Evolutionary conservation across 164 flowering plant species (phyloP).

Genomic region (Kingdonia uniflora): DNA sequence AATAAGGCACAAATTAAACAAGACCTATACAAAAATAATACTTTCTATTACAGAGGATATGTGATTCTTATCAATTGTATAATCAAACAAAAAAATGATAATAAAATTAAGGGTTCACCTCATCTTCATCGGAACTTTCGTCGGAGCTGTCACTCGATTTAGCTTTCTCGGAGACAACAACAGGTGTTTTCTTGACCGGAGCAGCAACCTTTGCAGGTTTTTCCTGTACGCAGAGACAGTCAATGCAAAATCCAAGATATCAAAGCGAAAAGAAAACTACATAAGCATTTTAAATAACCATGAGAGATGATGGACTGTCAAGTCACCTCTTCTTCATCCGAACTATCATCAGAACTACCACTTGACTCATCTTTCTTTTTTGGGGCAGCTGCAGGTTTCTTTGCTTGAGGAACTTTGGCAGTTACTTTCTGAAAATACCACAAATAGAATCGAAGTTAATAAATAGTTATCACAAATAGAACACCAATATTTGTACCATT

Average conservation of each 20-base stretch:
- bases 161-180: slow-evolving; percentile 13
- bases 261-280: neutral
- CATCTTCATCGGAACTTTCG: slow-evolving; percentile 19
- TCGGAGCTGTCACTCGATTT: slow-evolving; percentile 22
- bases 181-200: slow-evolving; percentile 7
- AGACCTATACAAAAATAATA: no score
- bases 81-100: neutral
- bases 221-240: neutral
- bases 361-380: slow-evolving; percentile 27
- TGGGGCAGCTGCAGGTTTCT: slow-evolving; percentile 6
- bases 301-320: neutral
- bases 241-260: neutral
- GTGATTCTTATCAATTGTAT: neutral
- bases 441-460: no score
- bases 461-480: no score
- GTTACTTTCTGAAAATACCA: no score
- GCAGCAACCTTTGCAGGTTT: slow-evolving; percentile 8
- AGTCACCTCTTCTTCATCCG: slow-evolving; percentile 19
- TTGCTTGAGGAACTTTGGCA: no score
- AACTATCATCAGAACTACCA: slow-evolving; percentile 16
- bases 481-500: no score
- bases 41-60: no score
- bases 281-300: neutral
- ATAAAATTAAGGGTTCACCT: slow-evolving; percentile 1
- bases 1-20: neutral